These are phyloP conservation scores for Periglandula ipomoeae DNA, from an alignment of 2,329 filamentous ascomycete species.

Conservation along the genomic window DNA sequence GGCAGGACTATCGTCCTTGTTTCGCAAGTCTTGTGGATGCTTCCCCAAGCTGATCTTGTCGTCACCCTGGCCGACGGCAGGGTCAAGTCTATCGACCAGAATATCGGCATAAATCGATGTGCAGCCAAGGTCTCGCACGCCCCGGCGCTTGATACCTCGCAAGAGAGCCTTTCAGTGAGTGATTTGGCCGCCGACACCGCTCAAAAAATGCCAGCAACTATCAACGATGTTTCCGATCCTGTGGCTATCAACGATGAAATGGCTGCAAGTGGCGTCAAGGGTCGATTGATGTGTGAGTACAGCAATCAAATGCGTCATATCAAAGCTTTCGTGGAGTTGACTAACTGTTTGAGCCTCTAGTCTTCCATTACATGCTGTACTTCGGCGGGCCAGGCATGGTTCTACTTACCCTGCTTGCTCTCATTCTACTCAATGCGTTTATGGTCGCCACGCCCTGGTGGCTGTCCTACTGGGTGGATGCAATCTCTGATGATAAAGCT, in stretches of 20 bases:
- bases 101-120: constrained; percentile 30
- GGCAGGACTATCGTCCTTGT: constrained; percentile 41
- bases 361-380: constrained; percentile 1
- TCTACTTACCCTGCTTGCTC: not conserved
- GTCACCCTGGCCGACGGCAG: constrained; percentile 29
- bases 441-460: not conserved
- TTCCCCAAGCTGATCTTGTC: constrained; percentile 30
- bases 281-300: no score
- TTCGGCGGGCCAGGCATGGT: not conserved
- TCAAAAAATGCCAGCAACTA: no score
- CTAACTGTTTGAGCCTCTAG: not conserved
- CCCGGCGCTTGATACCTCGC: not conserved
- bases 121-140: no score
- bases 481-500: constrained; percentile 16
- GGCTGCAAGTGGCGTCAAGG: no score
- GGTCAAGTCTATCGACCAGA: constrained; percentile 24
- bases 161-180: no score
- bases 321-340: not conserved
- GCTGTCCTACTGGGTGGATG: constrained; percentile 3
- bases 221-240: no score
- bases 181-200: no score
- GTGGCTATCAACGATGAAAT: no score
- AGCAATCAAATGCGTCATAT: no score
- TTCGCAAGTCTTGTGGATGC: constrained; percentile 35
- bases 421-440: not conserved